phyloP scores from a whole-genome alignment of 345 rosid species.

The Euphorbia pulcherrima region DNA sequence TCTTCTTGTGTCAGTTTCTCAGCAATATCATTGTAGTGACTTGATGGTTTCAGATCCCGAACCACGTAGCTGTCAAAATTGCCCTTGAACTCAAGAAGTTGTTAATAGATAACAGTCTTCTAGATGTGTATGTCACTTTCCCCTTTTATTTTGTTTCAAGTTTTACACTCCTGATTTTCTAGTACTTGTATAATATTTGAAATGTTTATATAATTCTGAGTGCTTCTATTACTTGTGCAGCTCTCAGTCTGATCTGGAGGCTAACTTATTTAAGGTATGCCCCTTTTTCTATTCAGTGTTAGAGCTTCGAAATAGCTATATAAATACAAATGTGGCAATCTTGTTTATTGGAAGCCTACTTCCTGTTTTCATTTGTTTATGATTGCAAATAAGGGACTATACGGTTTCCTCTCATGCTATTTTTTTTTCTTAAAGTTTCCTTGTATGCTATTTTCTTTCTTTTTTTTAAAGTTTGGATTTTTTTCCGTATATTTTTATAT shows the following conservation, averaged over 20 bases:
- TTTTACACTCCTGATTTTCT: not conserved
- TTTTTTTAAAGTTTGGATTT: not conserved
- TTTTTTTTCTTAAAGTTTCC: not conserved
- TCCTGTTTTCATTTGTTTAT: not conserved
- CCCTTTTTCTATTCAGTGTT: too few species aligned
- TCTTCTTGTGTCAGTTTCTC: not conserved
- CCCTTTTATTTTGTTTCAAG: not conserved
- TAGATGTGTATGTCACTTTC: conserved; percentile 65
- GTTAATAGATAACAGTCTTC: conserved; percentile 92
- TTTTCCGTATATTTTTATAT: conserved; percentile 14
- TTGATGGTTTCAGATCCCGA: conserved; percentile 60
- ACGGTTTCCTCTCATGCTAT: not conserved
- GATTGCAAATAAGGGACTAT: not conserved
- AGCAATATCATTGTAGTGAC: conserved; percentile 5
- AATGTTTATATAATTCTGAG: not conserved
- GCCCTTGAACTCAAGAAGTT: conserved; percentile 96
- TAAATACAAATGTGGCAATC: not conserved
- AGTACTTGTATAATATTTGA: not conserved
- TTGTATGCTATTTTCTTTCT: too few species aligned
- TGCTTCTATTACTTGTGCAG: conserved; percentile 40
- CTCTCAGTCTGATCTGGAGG: conserved; percentile 89
- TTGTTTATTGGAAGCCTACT: not conserved
- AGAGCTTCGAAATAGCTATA: too few species aligned
- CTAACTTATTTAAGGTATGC: conserved; percentile 77
- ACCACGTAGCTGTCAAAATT: conserved; percentile 91